Conservation (phyloP, 805 yeast species). For the Huiozyma naganishii region DNA sequence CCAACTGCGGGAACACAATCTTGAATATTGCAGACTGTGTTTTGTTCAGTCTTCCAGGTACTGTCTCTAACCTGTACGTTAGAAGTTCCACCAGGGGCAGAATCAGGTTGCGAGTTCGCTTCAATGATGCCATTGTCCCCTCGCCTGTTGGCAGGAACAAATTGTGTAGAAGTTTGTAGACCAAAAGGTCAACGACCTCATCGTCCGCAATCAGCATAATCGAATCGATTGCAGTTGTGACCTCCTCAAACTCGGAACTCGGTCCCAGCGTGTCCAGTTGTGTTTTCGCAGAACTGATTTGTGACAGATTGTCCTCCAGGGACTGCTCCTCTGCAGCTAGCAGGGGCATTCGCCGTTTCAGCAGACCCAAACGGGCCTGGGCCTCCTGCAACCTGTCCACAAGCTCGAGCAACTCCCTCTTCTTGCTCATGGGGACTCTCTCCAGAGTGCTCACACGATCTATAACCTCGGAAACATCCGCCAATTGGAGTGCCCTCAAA, state of each 20-base stretch:
- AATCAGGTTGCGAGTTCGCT: not conserved
- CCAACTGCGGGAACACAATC: slow-evolving; percentile 5
- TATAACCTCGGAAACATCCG: not conserved
- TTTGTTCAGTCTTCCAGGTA: slow-evolving; percentile 9
- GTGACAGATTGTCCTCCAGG: not conserved
- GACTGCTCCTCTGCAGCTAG: not conserved
- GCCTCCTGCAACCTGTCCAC: not conserved
- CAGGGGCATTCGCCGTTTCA: not conserved
- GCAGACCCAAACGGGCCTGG: not conserved
- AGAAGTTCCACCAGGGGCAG: slow-evolving; percentile 8
- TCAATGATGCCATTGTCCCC: not conserved
- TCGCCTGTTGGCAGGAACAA: not conserved
- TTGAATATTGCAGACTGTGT: slow-evolving; percentile 18
- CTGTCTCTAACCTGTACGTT: slow-evolving; percentile 13
- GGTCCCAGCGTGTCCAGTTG: not conserved
- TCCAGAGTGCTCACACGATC: not conserved
- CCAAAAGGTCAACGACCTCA: slow-evolving; percentile 10
- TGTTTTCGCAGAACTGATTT: not conserved
- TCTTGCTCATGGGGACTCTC: not conserved
- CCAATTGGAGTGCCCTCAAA: not conserved
- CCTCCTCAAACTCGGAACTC: not conserved
- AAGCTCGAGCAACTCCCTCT: not conserved
- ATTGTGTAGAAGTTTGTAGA: slow-evolving; percentile 8
- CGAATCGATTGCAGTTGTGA: not conserved
- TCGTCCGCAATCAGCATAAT: slow-evolving; percentile 11